Percentiles rank a stretch among this genome's conserved stretches.
phyloP scores from a whole-genome alignment of 257 asterid genomes.

The Plantago elongata region DNA sequence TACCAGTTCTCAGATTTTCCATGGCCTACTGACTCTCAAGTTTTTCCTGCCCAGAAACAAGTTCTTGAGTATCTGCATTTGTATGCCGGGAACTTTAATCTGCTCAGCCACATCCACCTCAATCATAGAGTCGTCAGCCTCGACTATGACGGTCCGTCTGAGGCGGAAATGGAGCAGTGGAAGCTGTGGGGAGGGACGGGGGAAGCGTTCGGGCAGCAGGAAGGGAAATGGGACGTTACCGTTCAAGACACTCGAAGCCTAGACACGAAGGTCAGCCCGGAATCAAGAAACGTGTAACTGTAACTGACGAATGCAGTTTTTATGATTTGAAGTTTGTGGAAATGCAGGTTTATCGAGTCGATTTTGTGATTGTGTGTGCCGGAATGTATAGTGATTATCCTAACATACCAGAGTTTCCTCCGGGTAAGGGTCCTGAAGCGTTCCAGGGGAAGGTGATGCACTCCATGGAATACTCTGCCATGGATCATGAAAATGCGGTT shows the following conservation, averaged over 20 bases:
- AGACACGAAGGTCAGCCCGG: slow-evolving; percentile 16
- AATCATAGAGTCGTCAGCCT: slow-evolving; percentile 32
- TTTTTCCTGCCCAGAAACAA: slow-evolving; percentile 27
- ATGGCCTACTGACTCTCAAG: slow-evolving; percentile 39
- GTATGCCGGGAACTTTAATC: slow-evolving; percentile 32
- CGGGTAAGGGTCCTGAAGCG: slow-evolving; percentile 33
- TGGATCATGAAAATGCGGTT: slow-evolving; percentile 30
- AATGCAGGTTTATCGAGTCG: slow-evolving; percentile 31
- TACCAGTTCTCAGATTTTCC: slow-evolving; percentile 53
- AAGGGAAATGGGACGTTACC: slow-evolving; percentile 35
- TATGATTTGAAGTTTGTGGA: neutral
- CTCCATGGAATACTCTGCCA: slow-evolving; percentile 40
- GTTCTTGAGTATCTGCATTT: slow-evolving; percentile 35
- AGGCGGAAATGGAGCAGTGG: slow-evolving; percentile 29
- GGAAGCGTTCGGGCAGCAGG: slow-evolving; percentile 19
- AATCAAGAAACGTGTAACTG: neutral
- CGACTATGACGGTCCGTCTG: slow-evolving; percentile 22
- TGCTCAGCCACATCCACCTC: slow-evolving; percentile 36
- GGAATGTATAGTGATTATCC: slow-evolving; percentile 42
- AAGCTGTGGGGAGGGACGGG: slow-evolving; percentile 33
- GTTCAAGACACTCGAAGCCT: slow-evolving; percentile 23
- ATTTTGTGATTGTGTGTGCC: slow-evolving; percentile 34
- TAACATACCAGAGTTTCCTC: slow-evolving; percentile 40
- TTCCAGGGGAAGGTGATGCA: slow-evolving; percentile 42
- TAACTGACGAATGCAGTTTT: neutral